Evolutionary conservation across 352 stramenopile species (phyloP).

Genomic region (Phytophthora podocarpi): DNA sequence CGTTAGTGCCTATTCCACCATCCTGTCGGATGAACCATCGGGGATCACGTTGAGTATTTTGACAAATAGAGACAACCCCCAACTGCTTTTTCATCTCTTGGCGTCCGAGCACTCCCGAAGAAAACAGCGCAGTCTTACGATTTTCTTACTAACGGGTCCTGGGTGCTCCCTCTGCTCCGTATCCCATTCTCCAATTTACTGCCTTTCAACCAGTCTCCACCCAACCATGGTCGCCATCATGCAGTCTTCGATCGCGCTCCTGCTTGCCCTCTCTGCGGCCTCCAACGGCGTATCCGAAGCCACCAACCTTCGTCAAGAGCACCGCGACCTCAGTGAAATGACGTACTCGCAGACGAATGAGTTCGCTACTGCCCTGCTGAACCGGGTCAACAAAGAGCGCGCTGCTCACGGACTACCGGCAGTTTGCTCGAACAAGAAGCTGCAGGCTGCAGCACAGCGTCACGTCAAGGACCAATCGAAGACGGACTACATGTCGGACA

Average conservation of each 20-base stretch:
- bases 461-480: slow-evolving; percentile 41
- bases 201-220: background rate
- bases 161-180: no score
- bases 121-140: no score
- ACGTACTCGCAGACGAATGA: background rate
- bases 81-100: no score
- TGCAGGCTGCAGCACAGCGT: slow-evolving; percentile 18
- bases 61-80: no score
- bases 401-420: slow-evolving; percentile 28
- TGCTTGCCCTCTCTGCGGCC: background rate
- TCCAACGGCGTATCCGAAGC: no score
- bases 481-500: slow-evolving; percentile 50
- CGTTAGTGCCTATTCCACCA: background rate
- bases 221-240: slow-evolving; percentile 1
- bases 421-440: slow-evolving; percentile 42
- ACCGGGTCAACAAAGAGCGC: slow-evolving; percentile 47
- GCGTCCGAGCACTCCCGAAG: no score
- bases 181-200: slow-evolving; percentile 7
- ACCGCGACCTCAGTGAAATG: slow-evolving; percentile 9
- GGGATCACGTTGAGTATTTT: no score
- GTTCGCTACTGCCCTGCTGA: slow-evolving; percentile 24
- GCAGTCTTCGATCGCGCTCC: slow-evolving; percentile 10
- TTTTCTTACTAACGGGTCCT: no score
- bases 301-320: slow-evolving; percentile 14
- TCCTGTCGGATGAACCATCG: no score